Base-by-base conservation (phyloP, 2,329 filamentous ascomycete genomes). In the Fusarium pseudonygamai region DNA sequence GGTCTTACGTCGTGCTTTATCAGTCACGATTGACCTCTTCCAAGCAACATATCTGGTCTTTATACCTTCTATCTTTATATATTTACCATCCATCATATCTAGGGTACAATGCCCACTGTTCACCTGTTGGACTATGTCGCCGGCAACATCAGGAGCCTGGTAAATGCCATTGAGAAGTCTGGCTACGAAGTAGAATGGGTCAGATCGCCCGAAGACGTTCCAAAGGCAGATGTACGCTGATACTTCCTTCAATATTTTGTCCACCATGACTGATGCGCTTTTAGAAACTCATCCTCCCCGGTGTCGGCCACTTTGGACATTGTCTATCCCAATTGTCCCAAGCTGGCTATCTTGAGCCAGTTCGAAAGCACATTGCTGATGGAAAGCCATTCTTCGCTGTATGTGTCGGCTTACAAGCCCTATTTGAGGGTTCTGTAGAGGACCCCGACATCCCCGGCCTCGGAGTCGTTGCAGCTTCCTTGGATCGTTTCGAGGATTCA, bases 361-460 rank as follows among this genome's bases (percentile, higher is more conserved):
- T 99, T 73, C 90, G 87, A 75, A 87, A 91, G 74, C 95, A 98
- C 84, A 95, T 99, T 78, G 87, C 91, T 59, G 89, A 93, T 20
- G 95, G 95, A n/a, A 98, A 98, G 83, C 95, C 96, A 20, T 98
- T 99, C 81, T 97, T 99, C 92, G 95, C 93, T 56, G 97, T 99
- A 79, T 99, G 96, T 80, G 96, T 99, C 60, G 96, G 96, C 6
- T 82, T 98, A 20, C 96, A 99, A 83, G 94, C 93, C 2, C 86
- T 99, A 1, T 98, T 98, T 79, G 88, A 93, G 75, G 93, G 93
- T 14, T 98, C 96, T 0, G 89, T 90, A 45, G 96, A 99, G 82
- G 92, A 94, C 73, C 85, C 91, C 1, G 82, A 86, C 24, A 91
- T 94, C 20, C 83, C 90, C 6, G 96, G 96, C 3, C 85, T 99